These are phyloP conservation scores for Acer saccharum DNA, from an alignment of 345 rosid species.

Conservation along the genomic window DNA sequence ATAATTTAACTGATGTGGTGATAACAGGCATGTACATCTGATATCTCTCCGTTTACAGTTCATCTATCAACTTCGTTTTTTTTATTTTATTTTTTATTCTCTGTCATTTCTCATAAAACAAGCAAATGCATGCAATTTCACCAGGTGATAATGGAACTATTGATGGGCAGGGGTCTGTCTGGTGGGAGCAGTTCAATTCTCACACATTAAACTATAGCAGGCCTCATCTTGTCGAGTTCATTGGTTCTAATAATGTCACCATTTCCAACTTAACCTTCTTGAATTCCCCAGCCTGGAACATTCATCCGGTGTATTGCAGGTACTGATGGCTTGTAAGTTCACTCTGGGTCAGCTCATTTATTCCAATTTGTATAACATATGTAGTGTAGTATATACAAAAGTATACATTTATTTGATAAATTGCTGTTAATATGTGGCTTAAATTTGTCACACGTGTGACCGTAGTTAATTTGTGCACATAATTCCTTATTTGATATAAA, in stretches of 20 bases:
- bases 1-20: conserved; percentile 44
- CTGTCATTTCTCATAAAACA: background rate
- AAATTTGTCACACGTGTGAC: too few species aligned
- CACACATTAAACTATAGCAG: conserved; percentile 42
- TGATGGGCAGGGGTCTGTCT: conserved; percentile 62
- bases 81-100: background rate
- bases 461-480: too few species aligned
- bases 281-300: conserved; percentile 63
- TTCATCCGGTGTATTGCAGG: conserved; percentile 72
- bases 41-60: conserved; percentile 3
- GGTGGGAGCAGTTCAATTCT: conserved; percentile 64
- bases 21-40: conserved; percentile 43
- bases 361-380: background rate
- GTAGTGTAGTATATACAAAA: background rate
- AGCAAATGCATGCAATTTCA: conserved; percentile 6
- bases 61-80: background rate
- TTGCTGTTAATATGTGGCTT: too few species aligned
- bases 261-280: conserved; percentile 56
- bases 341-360: background rate
- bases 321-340: conserved; percentile 14
- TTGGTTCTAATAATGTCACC: conserved; percentile 39
- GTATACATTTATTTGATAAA: too few species aligned
- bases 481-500: too few species aligned
- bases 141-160: conserved; percentile 67
- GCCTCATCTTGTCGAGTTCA: conserved; percentile 58